Evolutionary conservation across 2,329 filamentous ascomycete species (phyloP).

Genomic region (Paradendryphiella salina): DNA sequence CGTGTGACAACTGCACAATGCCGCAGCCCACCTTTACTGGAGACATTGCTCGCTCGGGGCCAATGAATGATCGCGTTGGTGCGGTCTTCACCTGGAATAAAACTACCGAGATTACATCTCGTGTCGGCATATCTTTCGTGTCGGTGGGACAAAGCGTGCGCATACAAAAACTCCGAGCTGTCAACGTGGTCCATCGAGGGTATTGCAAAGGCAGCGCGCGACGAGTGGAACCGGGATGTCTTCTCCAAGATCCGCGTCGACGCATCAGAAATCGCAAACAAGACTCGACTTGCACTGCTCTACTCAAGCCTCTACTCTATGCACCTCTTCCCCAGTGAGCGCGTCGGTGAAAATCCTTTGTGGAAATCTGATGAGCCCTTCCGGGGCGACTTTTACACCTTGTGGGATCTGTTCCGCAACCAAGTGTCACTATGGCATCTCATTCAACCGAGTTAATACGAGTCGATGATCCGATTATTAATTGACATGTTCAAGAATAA

Average conservation of each 20-base stretch:
- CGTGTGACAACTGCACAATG: conserved; percentile 36
- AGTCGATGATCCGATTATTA: conserved; percentile 68
- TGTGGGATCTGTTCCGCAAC: conserved; percentile 72
- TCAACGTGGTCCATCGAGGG: conserved; percentile 49
- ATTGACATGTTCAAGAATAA: conserved; percentile 65
- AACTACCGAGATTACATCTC: conserved; percentile 51
- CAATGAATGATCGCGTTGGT: conserved; percentile 52
- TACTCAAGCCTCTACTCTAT: conserved; percentile 46
- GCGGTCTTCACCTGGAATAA: conserved; percentile 56
- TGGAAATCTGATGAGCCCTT: conserved; percentile 71
- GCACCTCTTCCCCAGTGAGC: conserved; percentile 45
- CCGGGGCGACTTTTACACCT: conserved; percentile 70
- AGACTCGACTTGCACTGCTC: conserved; percentile 38
- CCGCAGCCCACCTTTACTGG: conserved; percentile 39
- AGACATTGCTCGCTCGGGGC: conserved; percentile 34
- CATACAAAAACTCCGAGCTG: conserved; percentile 54
- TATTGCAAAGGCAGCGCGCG: conserved; percentile 48
- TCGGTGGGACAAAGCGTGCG: conserved; percentile 51
- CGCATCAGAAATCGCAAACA: conserved; percentile 32
- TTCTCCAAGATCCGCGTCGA: conserved; percentile 59
- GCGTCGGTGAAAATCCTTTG: conserved; percentile 66
- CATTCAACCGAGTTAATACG: conserved; percentile 65
- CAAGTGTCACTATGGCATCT: conserved; percentile 56
- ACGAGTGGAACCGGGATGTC: conserved; percentile 56
- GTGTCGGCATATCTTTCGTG: conserved; percentile 57